These are phyloP conservation scores for Russula griseocarnosa DNA, from an alignment of 768 basidiomycete species.

Conservation along the genomic window DNA sequence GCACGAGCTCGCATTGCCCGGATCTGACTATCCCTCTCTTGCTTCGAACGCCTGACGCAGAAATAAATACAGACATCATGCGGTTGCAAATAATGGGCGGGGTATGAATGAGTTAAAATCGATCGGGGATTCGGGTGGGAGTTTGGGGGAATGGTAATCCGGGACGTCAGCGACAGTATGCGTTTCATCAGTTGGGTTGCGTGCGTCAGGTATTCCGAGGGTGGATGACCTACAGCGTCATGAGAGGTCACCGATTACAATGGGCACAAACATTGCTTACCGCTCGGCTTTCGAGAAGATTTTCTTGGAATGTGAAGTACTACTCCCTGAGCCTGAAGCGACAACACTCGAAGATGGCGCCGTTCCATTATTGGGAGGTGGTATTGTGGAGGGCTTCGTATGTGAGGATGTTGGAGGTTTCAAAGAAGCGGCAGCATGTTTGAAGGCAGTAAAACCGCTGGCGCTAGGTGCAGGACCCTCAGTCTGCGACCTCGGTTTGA, in stretches of 20 bases:
- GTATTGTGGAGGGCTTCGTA: conserved; percentile 37
- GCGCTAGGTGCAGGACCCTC: conserved; percentile 30
- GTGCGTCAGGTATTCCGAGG: conserved; percentile 29
- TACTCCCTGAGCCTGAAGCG: conserved; percentile 22
- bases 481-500: conserved; percentile 27
- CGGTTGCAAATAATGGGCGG: conserved; percentile 60
- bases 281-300: conserved; percentile 53
- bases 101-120: conserved; percentile 55
- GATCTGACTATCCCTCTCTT: conserved; percentile 65
- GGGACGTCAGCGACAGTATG: conserved; percentile 28
- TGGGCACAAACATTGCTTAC: conserved; percentile 45
- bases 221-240: conserved; percentile 52
- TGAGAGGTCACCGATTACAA: conserved; percentile 45
- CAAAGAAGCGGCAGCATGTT: conserved; percentile 14
- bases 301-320: conserved; percentile 31
- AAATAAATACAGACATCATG: conserved; percentile 46
- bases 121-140: conserved; percentile 36
- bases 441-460: conserved; percentile 36
- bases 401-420: conserved; percentile 2
- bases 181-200: conserved; percentile 28
- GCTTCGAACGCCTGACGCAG: conserved; percentile 59
- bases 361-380: conserved; percentile 26
- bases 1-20: conserved; percentile 70
- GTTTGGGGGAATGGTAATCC: conserved; percentile 32
- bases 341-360: conserved; percentile 28